Evolutionary conservation across 1,284 basidiomycete genomes (phyloP), one percentile per base, ranked within the genome.

Genomic region (Ceratobasidium sp.): DNA sequence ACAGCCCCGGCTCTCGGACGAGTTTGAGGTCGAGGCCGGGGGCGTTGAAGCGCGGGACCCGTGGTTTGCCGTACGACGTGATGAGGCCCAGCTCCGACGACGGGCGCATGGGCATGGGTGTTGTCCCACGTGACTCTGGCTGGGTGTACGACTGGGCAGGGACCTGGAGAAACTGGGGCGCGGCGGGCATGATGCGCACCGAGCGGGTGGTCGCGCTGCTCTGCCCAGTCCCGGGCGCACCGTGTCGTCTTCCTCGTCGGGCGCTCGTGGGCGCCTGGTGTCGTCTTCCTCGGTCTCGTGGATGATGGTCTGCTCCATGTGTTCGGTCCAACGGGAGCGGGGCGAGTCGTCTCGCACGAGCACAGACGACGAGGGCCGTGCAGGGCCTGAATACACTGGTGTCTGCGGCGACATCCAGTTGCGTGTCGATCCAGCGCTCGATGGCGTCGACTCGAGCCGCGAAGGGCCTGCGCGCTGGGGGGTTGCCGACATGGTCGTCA

Each of bases 11-110:
- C 75, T 83, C 85, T 71, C 84, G 83, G 69, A 92, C 75, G 40
- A 91, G 81, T 70, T 87, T 85, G 15, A 89, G 81, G 74, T 90
- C 84, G 25, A 92, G 80, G 27, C 84, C 84, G 7, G 82, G 82
- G 1, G 88, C 80, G 22, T 83, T 82, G 78, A 93, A 92, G 58
- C 83, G 82, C 1, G 90, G 90, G 4, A 50, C 32, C 2, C 62
- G 62, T 3, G 50, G 49, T 12, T 47, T 43, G 20, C 60, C 60
- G 34, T 40, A 31, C 17, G 40, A 67, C 3, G 60, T 52, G 45
- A 67, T 50, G 12, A 67, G 62, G 20, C 50, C 62, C 35, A 67
- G 62, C 29, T 67, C 50, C 10, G 62, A 67, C 13, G 50, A n/a
- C 0, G 62, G 62, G 12, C 62, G 60, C n/a, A 64, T 50, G 1